Evolutionary conservation across 495 filamentous ascomycete species (phyloP), one percentile per base, ranked within the genome.

Genomic region (Aspergillus heteromorphus): DNA sequence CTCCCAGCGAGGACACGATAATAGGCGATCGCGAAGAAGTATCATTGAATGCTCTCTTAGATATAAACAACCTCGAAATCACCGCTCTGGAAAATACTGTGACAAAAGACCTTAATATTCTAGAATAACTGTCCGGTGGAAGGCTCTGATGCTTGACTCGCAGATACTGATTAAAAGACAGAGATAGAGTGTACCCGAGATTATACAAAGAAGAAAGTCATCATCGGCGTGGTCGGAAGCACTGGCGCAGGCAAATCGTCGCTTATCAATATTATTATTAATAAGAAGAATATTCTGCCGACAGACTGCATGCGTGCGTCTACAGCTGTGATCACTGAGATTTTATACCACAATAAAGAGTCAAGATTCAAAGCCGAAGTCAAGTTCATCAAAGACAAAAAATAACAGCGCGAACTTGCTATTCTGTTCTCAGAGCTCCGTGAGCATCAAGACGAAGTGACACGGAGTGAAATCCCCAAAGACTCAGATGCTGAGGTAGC

Each of bases 301-400:
- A 82, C 79, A 13, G 80, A 80, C 49, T 81, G 79, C 57, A 83
- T 82, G 79, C 69, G 82, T 53, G 85, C 83, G 8, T 87, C 83
- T 54, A 88, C 86, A 3, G 84, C 85, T 0, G 80, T 82, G 9
- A 79, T 82, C 0, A 87, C 79, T 0, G 85, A 88, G 57, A 78
- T 88, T 13, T 82, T 83, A 0, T 88, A 78, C 61, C 86, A 85
- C n/a, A 40, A 79, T 19, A 74, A 81, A 17, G 62, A 71, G 2
- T 57, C 57, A 0, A 72, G 63, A 45, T 88, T 87, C 63, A 69
- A 71, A 19, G 84, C 84, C n/a, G 76, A 83, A 53, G 76, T 88
- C 40, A 79, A 87, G 52, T 87, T 87, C 66, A 80, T 87, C 43
- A 64, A 65, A 11, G 34, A 42, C 0, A 61, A 71, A 2, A 82